Conservation (phyloP, 2,329 filamentous ascomycete genomes). For the Ceratocystis cacaofunesta region DNA sequence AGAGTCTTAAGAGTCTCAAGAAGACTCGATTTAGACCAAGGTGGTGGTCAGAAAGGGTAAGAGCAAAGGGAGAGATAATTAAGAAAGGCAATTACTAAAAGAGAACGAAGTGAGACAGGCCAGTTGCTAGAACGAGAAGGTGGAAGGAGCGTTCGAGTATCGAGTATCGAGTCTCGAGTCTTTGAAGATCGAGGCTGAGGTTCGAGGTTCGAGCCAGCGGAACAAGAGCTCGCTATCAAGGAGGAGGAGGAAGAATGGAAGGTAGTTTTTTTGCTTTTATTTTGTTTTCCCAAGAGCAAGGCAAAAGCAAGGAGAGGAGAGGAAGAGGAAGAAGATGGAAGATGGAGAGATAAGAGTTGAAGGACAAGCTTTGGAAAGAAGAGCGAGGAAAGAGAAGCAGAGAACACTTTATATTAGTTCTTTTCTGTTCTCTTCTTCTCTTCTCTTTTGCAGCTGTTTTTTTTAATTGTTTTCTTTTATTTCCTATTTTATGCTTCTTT, state of each 20-base stretch:
- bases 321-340: background rate
- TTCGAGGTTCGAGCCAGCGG: background rate
- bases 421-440: background rate
- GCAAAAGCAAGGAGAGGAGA: background rate
- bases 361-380: background rate
- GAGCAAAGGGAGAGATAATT: conserved; percentile 1
- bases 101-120: background rate
- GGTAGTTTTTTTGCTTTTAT: no score
- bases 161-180: background rate
- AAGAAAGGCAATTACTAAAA: background rate
- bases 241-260: background rate
- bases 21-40: background rate
- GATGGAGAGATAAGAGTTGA: background rate
- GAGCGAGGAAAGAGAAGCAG: background rate
- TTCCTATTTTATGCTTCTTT: background rate
- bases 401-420: conserved; percentile 4
- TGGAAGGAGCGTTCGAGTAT: background rate
- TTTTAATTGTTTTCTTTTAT: background rate
- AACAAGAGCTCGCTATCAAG: background rate
- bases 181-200: background rate
- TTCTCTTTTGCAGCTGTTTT: background rate
- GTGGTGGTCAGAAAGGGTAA: conserved; percentile 3
- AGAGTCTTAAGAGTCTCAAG: background rate
- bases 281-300: background rate
- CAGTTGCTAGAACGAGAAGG: conserved; percentile 1